Evolutionary conservation across 768 basidiomycete species (phyloP), one percentile per base, ranked within the genome.

Genomic region (Mrakia frigida): DNA sequence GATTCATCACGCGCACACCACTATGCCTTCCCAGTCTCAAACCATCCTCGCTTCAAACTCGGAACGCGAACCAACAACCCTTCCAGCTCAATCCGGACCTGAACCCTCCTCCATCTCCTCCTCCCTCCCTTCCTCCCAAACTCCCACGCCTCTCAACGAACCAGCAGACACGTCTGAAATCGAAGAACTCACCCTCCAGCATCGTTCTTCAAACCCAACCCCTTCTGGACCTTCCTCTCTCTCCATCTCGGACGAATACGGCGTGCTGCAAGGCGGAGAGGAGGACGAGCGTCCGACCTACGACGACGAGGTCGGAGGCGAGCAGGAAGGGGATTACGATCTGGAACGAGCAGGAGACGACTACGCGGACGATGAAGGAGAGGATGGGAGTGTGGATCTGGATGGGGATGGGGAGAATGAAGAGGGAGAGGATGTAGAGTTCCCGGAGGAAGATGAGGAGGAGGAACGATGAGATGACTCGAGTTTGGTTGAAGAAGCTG

Each of bases 241-340:
- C 25, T 2, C 46, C 2, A 2, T 50, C 2, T 50, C 21, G 2
- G 46, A 50, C 46, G 46, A 50, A 14, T 50, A 50, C 46, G 18
- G 46, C 46, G 16, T 50, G 16, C 16, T 50, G 3, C 46, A 50
- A 53, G 43, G 28, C 4, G 70, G 70, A 5, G 43, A 46, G 9
- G 70, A 71, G 31, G 73, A 63, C 6, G 31, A 14, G 2, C 28
- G 14, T 1, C 39, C 21, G 10, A 31, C 43, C 3, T 74, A 74
- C 41, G 73, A 74, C 25, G 63, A 50, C 16, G 63, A 41, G 6
- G 65, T 74, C 6, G 39, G 61, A 18, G 61, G 52, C 3, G 73
- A 74, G 59, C 18, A 52, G 18, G 60, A 25, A 52, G 73, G 73
- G n/a, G 73, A 74, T 50, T 74, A 74, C 25, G 73, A 74, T 35